Percentiles rank a stretch among this genome's conserved stretches.
phyloP scores from a whole-genome alignment of 2,329 filamentous ascomycete genomes.

The Thelonectria rubi region DNA sequence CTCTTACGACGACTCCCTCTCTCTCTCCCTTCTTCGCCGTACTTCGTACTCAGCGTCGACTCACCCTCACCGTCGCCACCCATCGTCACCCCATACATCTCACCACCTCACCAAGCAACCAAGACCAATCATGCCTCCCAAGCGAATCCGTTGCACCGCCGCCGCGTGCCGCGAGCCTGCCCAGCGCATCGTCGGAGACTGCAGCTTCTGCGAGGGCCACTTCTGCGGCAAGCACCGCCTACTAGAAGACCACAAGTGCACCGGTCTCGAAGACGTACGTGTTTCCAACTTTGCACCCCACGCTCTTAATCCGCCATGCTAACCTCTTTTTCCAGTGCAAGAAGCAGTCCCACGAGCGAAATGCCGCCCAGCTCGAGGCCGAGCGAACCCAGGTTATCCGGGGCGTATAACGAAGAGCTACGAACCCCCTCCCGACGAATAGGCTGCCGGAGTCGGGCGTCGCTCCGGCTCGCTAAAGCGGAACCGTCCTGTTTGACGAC shows the following conservation, averaged over 20 bases:
- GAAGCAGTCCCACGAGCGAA: slow-evolving; percentile 94
- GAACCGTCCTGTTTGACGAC: slow-evolving; percentile 31
- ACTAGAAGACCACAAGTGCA: slow-evolving; percentile 93
- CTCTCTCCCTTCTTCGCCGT: slow-evolving; percentile 7
- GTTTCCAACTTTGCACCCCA: neutral
- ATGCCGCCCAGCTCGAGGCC: slow-evolving; percentile 88
- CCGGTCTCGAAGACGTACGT: slow-evolving; percentile 85
- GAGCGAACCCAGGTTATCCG: slow-evolving; percentile 95
- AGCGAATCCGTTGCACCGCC: slow-evolving; percentile 86
- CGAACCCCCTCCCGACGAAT: neutral
- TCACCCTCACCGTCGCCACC: slow-evolving; percentile 26
- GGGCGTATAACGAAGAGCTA: slow-evolving; percentile 69
- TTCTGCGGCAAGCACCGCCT: slow-evolving; percentile 96
- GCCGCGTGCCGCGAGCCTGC: slow-evolving; percentile 89
- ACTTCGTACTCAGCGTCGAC: no score
- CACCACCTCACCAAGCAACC: slow-evolving; percentile 11
- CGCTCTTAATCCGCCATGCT: slow-evolving; percentile 8
- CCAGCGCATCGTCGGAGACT: slow-evolving; percentile 95
- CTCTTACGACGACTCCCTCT: slow-evolving; percentile 1
- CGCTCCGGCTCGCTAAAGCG: slow-evolving; percentile 25
- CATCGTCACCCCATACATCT: slow-evolving; percentile 19
- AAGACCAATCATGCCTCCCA: slow-evolving; percentile 66
- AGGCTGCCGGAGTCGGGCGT: slow-evolving; percentile 32
- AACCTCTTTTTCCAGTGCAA: slow-evolving; percentile 71
- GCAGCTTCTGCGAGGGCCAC: slow-evolving; percentile 91